Evolutionary conservation across 331 rosid species (phyloP).

Genomic region (Spiraea crenata): DNA sequence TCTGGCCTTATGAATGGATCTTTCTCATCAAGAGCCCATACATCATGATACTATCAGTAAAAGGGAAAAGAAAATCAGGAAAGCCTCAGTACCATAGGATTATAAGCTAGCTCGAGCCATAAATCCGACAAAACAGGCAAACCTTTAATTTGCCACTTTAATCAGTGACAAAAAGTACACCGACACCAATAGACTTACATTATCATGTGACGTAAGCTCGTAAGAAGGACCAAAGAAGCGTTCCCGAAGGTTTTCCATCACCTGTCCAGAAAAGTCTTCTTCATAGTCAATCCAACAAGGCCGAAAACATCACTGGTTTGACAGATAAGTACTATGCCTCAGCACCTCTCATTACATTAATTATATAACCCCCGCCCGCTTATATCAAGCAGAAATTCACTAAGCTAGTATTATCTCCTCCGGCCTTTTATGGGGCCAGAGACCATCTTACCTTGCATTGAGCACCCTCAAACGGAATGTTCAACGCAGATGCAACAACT

Average conservation of each 20-base stretch:
- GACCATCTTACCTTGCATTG: conserved; percentile 60
- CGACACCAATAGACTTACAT: conserved; percentile 42
- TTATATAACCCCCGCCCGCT: neutral
- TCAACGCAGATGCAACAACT: conserved; percentile 54
- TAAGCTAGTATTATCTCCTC: neutral
- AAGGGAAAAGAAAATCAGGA: conserved; percentile 18
- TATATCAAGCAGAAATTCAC: neutral
- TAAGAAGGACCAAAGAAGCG: conserved; percentile 85
- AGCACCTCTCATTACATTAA: neutral
- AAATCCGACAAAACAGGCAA: neutral
- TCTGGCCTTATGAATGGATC: conserved; percentile 71
- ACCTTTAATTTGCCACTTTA: conserved; percentile 1
- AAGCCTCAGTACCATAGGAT: conserved; percentile 9
- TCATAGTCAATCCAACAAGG: neutral
- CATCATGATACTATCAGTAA: conserved; percentile 50
- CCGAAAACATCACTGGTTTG: neutral
- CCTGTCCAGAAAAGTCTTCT: conserved; percentile 35
- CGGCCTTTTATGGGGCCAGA: neutral
- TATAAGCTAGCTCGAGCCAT: conserved; percentile 1
- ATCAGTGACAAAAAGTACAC: neutral
- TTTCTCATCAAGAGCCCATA: conserved; percentile 74
- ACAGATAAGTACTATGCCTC: neutral
- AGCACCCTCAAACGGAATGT: conserved; percentile 58
- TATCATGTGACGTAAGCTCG: conserved; percentile 78
- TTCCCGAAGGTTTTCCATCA: conserved; percentile 60